Evolutionary conservation across 441 rosid species (phyloP).

Genomic region (Gossypium aridum): DNA sequence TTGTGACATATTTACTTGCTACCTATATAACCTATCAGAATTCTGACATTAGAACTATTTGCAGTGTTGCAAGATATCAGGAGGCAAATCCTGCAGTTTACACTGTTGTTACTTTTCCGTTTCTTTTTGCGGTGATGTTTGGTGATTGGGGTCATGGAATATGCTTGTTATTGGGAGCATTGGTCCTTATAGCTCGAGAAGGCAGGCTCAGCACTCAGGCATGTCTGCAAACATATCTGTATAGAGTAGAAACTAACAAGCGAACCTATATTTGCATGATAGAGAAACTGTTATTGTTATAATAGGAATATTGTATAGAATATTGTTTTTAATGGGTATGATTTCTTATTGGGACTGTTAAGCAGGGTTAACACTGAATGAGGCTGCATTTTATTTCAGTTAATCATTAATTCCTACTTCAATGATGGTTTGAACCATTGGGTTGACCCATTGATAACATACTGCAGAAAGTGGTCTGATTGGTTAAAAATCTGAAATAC

Average conservation of each 20-base stretch:
- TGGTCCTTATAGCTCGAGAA: slow-evolving; percentile 80
- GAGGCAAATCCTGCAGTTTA: slow-evolving; percentile 97
- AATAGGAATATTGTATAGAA: neutral
- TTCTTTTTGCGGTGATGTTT: slow-evolving; percentile 98
- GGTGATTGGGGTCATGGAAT: slow-evolving; percentile 99
- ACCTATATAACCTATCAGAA: slow-evolving; percentile 14
- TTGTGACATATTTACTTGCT: slow-evolving; percentile 17
- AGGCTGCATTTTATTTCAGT: neutral
- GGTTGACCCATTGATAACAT: neutral
- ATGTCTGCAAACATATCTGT: slow-evolving; percentile 21
- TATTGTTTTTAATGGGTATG: neutral
- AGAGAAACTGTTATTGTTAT: neutral
- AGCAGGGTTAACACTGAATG: neutral
- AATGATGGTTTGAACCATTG: neutral
- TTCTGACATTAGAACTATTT: slow-evolving; percentile 23
- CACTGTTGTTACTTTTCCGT: slow-evolving; percentile 80
- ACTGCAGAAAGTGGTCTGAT: neutral
- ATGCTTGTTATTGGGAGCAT: slow-evolving; percentile 86
- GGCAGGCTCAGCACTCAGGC: slow-evolving; percentile 73
- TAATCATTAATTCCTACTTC: neutral
- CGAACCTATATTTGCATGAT: neutral
- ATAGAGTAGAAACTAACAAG: slow-evolving; percentile 3
- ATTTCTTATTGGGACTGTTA: neutral
- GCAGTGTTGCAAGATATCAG: slow-evolving; percentile 92
- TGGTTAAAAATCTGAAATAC: neutral